Evolutionary conservation across 208 protist genomes (phyloP).

Genomic region (Crithidia brevicula): DNA sequence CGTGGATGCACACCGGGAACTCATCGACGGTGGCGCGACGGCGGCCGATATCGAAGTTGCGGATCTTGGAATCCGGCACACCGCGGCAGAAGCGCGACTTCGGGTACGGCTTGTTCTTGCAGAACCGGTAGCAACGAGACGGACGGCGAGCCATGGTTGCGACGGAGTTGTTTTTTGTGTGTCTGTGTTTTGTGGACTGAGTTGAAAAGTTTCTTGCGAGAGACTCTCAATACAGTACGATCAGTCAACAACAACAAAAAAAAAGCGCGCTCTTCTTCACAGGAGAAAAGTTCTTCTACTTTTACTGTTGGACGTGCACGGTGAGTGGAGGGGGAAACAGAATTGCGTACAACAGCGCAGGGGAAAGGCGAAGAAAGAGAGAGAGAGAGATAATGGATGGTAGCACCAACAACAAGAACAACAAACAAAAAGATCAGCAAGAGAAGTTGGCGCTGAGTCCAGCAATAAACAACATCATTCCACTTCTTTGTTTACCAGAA

Average conservation of each 20-base stretch:
- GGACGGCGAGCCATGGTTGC: constrained; percentile 74
- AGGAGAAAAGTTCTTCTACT: constrained; percentile 24
- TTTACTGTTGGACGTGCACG: constrained; percentile 5
- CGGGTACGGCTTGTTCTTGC: constrained; percentile 84
- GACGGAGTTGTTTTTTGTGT: neutral
- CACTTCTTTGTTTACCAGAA: too few species aligned
- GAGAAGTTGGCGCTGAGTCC: too few species aligned
- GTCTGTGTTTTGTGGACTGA: neutral
- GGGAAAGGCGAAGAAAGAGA: constrained; percentile 8
- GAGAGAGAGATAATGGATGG: constrained; percentile 16
- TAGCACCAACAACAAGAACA: too few species aligned
- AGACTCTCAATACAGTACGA: neutral
- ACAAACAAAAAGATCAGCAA: too few species aligned
- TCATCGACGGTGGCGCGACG: constrained; percentile 96
- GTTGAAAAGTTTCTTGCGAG: neutral
- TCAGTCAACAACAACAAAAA: neutral
- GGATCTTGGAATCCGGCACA: constrained; percentile 98
- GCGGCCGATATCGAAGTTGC: constrained; percentile 98
- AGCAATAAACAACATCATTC: too few species aligned
- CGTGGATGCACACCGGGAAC: constrained; percentile 98
- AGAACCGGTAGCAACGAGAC: constrained; percentile 79
- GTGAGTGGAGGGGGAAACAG: neutral
- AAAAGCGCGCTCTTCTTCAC: constrained; percentile 2
- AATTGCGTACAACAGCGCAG: neutral
- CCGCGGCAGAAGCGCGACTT: constrained; percentile 98